A percentile compares a stretch with the other conserved stretches of the same genome.
Conservation (phyloP, 2,329 filamentous ascomycete species). For the Trichoderma koningiopsis region DNA sequence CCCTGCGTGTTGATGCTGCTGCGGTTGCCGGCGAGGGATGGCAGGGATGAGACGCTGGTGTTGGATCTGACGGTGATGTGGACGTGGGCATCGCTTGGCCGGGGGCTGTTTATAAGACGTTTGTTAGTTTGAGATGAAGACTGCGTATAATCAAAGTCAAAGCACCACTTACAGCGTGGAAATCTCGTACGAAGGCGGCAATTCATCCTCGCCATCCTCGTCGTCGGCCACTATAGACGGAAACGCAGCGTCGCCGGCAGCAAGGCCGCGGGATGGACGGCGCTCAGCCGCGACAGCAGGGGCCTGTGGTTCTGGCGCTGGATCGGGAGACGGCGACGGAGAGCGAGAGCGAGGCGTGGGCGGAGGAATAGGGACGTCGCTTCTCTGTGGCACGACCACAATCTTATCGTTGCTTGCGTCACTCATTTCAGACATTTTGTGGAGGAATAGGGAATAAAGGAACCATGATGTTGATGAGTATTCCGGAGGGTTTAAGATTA, state of each 20-base stretch:
- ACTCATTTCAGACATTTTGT: not conserved
- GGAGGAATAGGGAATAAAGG: not conserved
- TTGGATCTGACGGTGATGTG: conserved; percentile 14
- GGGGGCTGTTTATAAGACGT: conserved; percentile 10
- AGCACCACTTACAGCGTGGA: conserved; percentile 3
- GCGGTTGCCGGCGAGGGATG: not conserved
- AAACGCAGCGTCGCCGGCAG: not conserved
- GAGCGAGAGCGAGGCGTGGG: not conserved
- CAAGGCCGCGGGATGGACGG: not conserved
- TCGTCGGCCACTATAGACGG: not conserved
- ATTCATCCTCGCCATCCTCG: not conserved
- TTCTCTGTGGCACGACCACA: not conserved
- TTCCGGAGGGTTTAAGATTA: no score
- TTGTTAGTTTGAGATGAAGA: no score
- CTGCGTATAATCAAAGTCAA: not conserved
- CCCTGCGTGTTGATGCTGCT: conserved; percentile 19
- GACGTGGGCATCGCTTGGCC: conserved; percentile 21
- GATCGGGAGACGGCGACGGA: not conserved
- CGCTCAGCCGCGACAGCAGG: not conserved
- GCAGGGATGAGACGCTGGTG: conserved; percentile 1
- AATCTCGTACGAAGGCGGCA: conserved; percentile 22
- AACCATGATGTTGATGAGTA: not conserved
- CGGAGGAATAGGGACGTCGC: not conserved
- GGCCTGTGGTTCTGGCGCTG: not conserved
- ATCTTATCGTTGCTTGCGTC: not conserved